These are phyloP conservation scores for Cairneyella variabilis DNA, from an alignment of 495 filamentous ascomycete species.

Conservation along the genomic window DNA sequence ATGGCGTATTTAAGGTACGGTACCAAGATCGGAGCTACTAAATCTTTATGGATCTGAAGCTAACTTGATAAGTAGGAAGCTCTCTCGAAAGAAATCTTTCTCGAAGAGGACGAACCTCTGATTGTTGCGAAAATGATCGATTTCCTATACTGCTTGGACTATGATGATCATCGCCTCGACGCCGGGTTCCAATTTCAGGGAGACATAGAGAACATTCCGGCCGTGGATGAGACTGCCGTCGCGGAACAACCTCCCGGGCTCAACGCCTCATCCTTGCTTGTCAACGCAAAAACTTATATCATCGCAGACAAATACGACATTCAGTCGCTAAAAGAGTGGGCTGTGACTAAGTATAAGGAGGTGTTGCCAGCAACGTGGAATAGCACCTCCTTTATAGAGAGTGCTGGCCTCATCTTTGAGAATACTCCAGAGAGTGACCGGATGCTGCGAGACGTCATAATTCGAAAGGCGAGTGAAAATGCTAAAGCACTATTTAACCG, in stretches of 20 bases:
- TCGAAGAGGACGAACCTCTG: conserved; percentile 12
- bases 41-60: not conserved
- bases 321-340: conserved; percentile 5
- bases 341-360: conserved; percentile 5
- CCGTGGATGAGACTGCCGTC: not conserved
- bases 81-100: not conserved
- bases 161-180: conserved; percentile 1
- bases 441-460: conserved; percentile 32
- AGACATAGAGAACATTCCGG: not conserved
- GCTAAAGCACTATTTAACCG: not conserved
- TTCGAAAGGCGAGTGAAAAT: conserved; percentile 16
- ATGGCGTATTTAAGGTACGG: conserved; percentile 3
- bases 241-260: not conserved
- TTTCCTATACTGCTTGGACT: conserved; percentile 2
- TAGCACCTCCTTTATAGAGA: not conserved
- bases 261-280: not conserved
- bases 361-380: not conserved
- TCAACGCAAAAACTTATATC: conserved; percentile 14
- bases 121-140: conserved; percentile 11
- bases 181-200: no score
- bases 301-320: conserved; percentile 15
- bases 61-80: not conserved
- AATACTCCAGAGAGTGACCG: conserved; percentile 27
- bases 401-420: not conserved
- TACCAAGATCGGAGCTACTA: not conserved